Base-by-base conservation (phyloP, 2,329 filamentous ascomycete species). In the Pochonia chlamydosporia region DNA sequence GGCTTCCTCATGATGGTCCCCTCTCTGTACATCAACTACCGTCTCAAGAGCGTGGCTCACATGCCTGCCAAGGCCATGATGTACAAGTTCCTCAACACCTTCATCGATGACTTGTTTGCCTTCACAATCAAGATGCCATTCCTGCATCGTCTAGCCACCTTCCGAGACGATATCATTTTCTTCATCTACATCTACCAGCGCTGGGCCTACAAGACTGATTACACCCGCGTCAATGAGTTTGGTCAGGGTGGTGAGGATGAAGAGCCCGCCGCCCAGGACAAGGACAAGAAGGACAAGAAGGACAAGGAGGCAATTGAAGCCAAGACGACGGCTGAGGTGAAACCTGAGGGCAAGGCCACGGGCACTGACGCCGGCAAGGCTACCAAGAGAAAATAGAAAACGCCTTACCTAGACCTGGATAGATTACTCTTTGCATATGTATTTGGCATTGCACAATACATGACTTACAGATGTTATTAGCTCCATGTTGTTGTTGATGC, bases 71-170 rank as follows among this genome's bases (percentile, higher is more conserved):
- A 89, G 71, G 90, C 93, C 41, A 93, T 99, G 89, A 92, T 85
- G 66, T 96, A 96, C 79, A 96, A 97, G 72, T 96, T 96, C 70
- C 74, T 97, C 55, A 96, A 97, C 73, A 97, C 93, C 5, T 99
- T 99, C 66, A 97, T 99, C 65, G 93, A 99, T 68, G 93, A 99
- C 63, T 75, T 99, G 26, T 99, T 99, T 63, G 93, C 93, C 2
- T 99, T 97, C 62, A 99, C 93, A 33, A 96, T 99, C 74, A 97
- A 97, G 73, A 99, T 99, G 93, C 93, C 93, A 1, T 82, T 91
- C 52, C 76, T 99, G 44, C 93, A 99, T 68, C 82, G 93, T 14
- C 75, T 99, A 43, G 90, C 93, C 1, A 97, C 93, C 1, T 78
- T 99, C 53, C 79, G 93, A 51, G 93, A 99, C 64, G 93, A 99